A percentile compares a stretch with the other conserved stretches of the same genome.
Evolutionary conservation across 768 basidiomycete species (phyloP).

Genomic region (Dentipellis fragilis): DNA sequence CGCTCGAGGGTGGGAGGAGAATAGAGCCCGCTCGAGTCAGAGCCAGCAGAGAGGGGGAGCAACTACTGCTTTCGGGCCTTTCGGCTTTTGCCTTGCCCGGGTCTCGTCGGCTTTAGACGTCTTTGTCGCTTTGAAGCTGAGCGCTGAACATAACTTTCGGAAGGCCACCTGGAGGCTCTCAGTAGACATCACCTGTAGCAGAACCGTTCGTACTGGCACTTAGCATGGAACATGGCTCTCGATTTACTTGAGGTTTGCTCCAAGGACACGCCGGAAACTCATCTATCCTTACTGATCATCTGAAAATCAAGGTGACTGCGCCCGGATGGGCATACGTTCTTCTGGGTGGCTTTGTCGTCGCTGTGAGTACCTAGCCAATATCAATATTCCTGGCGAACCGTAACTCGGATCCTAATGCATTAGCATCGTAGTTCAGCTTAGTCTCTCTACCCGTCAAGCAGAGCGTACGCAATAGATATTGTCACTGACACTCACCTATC

Average conservation of each 20-base stretch:
- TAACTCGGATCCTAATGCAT: no score
- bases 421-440: constrained; percentile 58
- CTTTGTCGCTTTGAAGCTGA: no score
- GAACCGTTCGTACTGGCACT: no score
- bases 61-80: not conserved
- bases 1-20: not conserved
- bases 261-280: no score
- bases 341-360: constrained; percentile 46
- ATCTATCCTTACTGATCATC: not conserved
- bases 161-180: no score
- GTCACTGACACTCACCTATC: not conserved
- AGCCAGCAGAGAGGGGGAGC: not conserved
- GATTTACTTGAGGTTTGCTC: no score
- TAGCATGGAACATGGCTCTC: no score
- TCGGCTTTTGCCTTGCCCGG: not conserved
- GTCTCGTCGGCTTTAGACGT: no score
- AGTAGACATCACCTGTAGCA: no score
- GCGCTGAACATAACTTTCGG: no score
- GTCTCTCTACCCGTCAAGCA: constrained; percentile 78
- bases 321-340: constrained; percentile 51
- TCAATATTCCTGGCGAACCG: no score
- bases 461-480: constrained; percentile 31
- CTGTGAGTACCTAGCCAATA: constrained; percentile 21
- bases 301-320: not conserved
- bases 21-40: not conserved